Evolutionary conservation across 2,329 filamentous ascomycete species (phyloP).

Genomic region (Fusarium neocosmosporiellum): DNA sequence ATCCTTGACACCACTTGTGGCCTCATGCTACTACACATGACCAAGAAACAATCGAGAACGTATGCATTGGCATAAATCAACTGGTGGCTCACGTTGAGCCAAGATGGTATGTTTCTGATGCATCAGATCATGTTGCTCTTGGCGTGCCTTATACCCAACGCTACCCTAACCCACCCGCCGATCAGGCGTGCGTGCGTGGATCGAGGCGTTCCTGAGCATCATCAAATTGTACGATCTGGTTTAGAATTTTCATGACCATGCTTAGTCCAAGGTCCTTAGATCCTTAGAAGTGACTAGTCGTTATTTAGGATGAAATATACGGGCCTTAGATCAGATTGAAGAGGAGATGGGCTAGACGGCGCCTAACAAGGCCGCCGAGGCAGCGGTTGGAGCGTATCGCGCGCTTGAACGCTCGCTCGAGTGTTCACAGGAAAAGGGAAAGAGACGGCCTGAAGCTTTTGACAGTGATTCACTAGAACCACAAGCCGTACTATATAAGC

Average conservation of each 20-base stretch:
- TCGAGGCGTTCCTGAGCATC: background rate
- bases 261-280: background rate
- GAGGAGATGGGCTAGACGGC: background rate
- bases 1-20: conserved; percentile 14
- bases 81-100: background rate
- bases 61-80: background rate
- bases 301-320: background rate
- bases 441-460: background rate
- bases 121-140: conserved; percentile 28
- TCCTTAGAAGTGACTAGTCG: background rate
- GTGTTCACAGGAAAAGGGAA: background rate
- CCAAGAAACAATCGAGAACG: background rate
- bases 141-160: conserved; percentile 23
- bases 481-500: background rate
- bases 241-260: conserved; percentile 8
- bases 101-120: conserved; percentile 18
- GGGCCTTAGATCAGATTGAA: conserved; percentile 8
- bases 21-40: background rate
- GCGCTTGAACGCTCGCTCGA: background rate
- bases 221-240: background rate
- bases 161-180: conserved; percentile 3
- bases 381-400: background rate
- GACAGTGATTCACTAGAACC: background rate
- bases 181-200: background rate
- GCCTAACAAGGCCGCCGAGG: conserved; percentile 9